Evolutionary conservation across 768 basidiomycete species (phyloP), one percentile per base, ranked within the genome.

Genomic region (Mycena alexandri): DNA sequence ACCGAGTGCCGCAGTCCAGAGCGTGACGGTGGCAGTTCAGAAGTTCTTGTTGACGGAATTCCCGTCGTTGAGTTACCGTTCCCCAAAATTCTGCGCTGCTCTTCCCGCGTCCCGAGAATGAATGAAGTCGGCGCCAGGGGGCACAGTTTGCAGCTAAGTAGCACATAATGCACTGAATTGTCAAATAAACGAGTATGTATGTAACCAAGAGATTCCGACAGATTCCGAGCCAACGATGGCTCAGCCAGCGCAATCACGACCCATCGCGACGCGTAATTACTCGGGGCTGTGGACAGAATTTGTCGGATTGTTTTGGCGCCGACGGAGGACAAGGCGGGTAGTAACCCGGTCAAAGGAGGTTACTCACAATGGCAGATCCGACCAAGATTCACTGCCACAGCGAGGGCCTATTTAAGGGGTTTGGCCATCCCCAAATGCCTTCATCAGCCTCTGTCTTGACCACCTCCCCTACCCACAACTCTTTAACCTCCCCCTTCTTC

Each of bases 341-440:
- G 58, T 38, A 48, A 59, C 60, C 38, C 60, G 50, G 50, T 51
- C 41, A 41, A 5, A 13, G 5, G 10, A 52, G 12, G 46, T 61
- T 61, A 61, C 51, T 61, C 60, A 53, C 25, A 9, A 21, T 59
- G 47, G 58, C 58, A 47, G 58, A 59, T 59, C 58, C 58, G 58
- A 41, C 19, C 55, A 6, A 29, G 6, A 29, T 6, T 29, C 60
- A 52, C 60, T 52, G 60, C 50, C 60, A 52, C 48, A 14, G 41
- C 38, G 25, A 41, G 17, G 17, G 43, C 34, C 21, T 61, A 61
- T 61, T 24, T 52, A 61, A 43, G 17, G 33, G 11, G 19, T 21
- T n/a, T 33, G 38, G 11, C 14, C 21, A 33, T 24, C 12, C 34
- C 10, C 1, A 34, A 9, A 19, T 33, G 34, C 16, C 47, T 36